These are phyloP conservation scores for Tulasnella sp. DNA, from an alignment of 768 basidiomycete genomes.

Conservation along the genomic window DNA sequence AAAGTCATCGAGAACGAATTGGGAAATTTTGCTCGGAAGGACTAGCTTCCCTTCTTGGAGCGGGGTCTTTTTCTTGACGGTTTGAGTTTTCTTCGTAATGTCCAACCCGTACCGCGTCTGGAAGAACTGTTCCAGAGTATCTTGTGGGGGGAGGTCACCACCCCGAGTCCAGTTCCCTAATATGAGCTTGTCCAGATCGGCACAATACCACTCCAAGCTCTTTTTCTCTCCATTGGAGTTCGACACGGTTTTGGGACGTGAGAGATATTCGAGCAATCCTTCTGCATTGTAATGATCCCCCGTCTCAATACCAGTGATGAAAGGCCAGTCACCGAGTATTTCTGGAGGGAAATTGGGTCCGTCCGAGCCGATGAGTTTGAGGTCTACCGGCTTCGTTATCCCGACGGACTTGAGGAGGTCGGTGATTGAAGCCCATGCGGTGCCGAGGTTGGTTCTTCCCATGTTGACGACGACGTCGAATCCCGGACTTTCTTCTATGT, in stretches of 20 bases:
- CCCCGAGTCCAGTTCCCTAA: neutral
- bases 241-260: neutral
- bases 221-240: neutral
- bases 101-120: neutral
- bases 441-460: neutral
- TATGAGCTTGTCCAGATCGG: neutral
- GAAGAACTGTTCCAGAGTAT: neutral
- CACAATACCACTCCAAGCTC: neutral
- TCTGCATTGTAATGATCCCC: neutral
- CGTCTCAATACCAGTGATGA: neutral
- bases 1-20: neutral
- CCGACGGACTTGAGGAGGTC: neutral
- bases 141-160: neutral
- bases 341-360: neutral
- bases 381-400: neutral
- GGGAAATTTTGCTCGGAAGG: neutral
- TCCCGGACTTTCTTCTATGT: neutral
- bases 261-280: neutral
- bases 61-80: neutral
- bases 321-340: neutral
- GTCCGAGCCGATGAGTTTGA: neutral
- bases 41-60: neutral
- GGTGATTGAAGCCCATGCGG: neutral
- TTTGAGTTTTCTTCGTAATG: neutral
- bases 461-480: constrained; percentile 7